phyloP scores from a whole-genome alignment of 331 rosid genomes.

The Cydonia oblonga region DNA sequence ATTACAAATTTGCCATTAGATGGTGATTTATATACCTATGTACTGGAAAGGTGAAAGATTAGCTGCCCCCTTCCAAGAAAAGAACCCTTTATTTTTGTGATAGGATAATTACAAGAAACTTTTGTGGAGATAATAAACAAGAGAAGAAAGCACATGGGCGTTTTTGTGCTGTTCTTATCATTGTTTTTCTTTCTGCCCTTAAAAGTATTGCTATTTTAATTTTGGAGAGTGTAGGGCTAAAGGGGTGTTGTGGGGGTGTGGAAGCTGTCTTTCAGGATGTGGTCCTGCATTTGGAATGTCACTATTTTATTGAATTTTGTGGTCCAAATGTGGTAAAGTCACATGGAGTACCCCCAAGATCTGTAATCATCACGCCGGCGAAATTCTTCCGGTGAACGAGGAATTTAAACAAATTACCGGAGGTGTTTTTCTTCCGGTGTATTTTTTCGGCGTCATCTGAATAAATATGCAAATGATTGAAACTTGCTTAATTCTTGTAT shows the following conservation, averaged over 20 bases:
- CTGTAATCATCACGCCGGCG: constrained; percentile 21
- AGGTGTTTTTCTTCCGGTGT: not conserved
- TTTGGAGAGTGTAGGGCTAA: not conserved
- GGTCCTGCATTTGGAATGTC: constrained; percentile 46
- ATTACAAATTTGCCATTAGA: not conserved
- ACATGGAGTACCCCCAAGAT: constrained; percentile 12
- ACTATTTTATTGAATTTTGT: constrained; percentile 28
- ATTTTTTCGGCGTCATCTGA: constrained; percentile 1
- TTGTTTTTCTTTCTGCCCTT: not conserved
- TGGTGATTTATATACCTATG: not conserved
- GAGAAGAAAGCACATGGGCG: constrained; percentile 19
- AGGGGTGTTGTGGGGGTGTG: not conserved
- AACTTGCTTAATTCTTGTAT: constrained; percentile 7
- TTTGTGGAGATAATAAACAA: not conserved
- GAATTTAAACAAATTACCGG: not conserved
- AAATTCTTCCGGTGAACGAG: constrained; percentile 12
- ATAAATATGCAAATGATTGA: constrained; percentile 1
- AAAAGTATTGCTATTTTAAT: not conserved
- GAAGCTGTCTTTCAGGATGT: constrained; percentile 26
- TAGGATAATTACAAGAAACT: not conserved
- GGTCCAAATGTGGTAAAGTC: constrained; percentile 44
- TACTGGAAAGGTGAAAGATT: not conserved
- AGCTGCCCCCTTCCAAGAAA: not conserved
- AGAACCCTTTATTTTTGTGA: not conserved
- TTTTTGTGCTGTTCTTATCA: constrained; percentile 1